Evolutionary conservation across 805 yeast species (phyloP).

Genomic region (Yamadazyma insecticola): DNA sequence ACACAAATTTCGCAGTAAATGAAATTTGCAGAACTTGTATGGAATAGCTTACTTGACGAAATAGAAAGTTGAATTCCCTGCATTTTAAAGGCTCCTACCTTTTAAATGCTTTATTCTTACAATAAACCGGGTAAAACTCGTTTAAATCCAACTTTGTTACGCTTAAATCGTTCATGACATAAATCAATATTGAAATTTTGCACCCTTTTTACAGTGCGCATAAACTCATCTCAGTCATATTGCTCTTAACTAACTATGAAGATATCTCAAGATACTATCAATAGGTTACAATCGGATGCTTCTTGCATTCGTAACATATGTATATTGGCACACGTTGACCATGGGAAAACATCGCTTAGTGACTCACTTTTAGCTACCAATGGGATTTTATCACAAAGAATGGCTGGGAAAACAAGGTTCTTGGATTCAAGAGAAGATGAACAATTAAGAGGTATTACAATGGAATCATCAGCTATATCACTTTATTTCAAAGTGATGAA

Average conservation of each 20-base stretch:
- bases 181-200: no score
- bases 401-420: slow-evolving; percentile 94
- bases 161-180: no score
- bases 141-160: no score
- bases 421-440: slow-evolving; percentile 99
- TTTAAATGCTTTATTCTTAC: no score
- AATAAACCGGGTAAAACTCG: no score
- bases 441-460: slow-evolving; percentile 99
- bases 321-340: slow-evolving; percentile 96
- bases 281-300: slow-evolving; percentile 65
- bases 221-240: no score
- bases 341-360: slow-evolving; percentile 93
- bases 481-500: slow-evolving; percentile 74
- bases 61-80: no score
- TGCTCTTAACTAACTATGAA: slow-evolving; percentile 41
- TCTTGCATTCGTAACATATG: slow-evolving; percentile 81
- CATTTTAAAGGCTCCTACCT: no score
- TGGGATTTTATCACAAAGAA: slow-evolving; percentile 89
- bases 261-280: slow-evolving; percentile 60
- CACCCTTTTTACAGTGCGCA: no score
- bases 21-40: no score
- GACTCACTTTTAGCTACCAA: slow-evolving; percentile 92
- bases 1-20: no score
- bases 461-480: slow-evolving; percentile 96
- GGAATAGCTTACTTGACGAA: no score